These are phyloP conservation scores for Brassica balearica DNA, from an alignment of 441 rosid genomes.

Conservation along the genomic window DNA sequence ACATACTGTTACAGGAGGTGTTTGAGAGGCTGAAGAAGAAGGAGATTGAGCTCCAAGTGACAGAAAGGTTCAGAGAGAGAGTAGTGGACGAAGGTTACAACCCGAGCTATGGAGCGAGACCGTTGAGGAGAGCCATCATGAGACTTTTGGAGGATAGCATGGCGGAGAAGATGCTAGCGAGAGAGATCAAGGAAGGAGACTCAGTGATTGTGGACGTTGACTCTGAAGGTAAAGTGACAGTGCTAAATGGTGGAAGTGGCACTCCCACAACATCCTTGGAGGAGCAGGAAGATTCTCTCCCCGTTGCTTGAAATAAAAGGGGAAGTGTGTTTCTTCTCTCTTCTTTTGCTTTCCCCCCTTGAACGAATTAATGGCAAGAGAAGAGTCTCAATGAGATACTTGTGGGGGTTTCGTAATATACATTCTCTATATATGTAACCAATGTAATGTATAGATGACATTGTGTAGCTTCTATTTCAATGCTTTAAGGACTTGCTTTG, in stretches of 20 bases:
- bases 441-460: too few species aligned
- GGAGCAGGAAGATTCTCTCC: constrained; percentile 52
- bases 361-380: constrained; percentile 33
- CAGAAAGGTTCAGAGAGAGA: constrained; percentile 51
- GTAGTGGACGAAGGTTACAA: constrained; percentile 56
- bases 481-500: too few species aligned
- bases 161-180: constrained; percentile 58
- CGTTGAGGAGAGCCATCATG: constrained; percentile 60
- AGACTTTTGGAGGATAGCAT: constrained; percentile 54
- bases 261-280: constrained; percentile 66
- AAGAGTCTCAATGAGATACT: constrained; percentile 27
- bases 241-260: constrained; percentile 84
- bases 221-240: constrained; percentile 46
- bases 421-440: constrained; percentile 19
- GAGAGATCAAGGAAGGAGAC: constrained; percentile 57
- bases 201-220: constrained; percentile 54
- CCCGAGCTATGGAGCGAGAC: constrained; percentile 66
- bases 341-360: constrained; percentile 34
- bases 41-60: constrained; percentile 57
- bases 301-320: constrained; percentile 27
- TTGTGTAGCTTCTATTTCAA: too few species aligned
- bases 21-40: constrained; percentile 53
- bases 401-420: constrained; percentile 36
- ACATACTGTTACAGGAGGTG: constrained; percentile 55
- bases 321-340: constrained; percentile 8